Evolutionary conservation across 306 rosid genomes (phyloP), one percentile per base, ranked within the genome.

Genomic region (Begonia peltatifolia): DNA sequence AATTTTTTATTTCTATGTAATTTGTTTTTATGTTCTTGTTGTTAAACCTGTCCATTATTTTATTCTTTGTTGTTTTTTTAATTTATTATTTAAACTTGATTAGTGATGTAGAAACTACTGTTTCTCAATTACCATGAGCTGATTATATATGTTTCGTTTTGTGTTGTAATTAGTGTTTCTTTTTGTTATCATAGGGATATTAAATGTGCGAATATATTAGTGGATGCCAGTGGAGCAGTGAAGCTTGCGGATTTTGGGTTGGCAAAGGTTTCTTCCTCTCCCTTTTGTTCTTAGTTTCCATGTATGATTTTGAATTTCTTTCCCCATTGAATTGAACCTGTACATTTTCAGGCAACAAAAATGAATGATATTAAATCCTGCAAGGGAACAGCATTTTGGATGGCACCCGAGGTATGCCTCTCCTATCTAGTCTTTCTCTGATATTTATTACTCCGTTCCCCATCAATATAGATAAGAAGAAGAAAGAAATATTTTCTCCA

Each of bases 221-320:
- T 90, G 71, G 76, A 79, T 75, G 90, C 79, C 56, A 83, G 47
- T 73, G 99, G 99, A 65, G 85, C 84, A 46, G 99, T 90, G 65
- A 90, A 86, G 83, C 95, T 90, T 62, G 84, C 94, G 50, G 99
- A 90, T 77, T 90, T 90, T 76, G 99, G 99, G 52, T 69, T 90
- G 87, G 99, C 95, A 12, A 90, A 90, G 94, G 95, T 90, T 67
- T 75, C 36, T 55, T 36, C 63, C 49, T 53, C 60, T 61, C 50
- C 6, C 23, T 8, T 46, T 50, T 49, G 22, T 10, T 54, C 53
- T 38, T 17, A 18, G n/a, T 53, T 52, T 25, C 46, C 11, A 10
- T 49, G 9, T 48, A 15, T 14, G 11, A 20, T 52, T n/a, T 55
- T 30, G 64, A n/a, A 64, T 56, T 48, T 61, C 30, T 41, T 53